These are phyloP conservation scores for Sporothrix pallida DNA, from an alignment of 2,329 filamentous ascomycete genomes.

Conservation along the genomic window DNA sequence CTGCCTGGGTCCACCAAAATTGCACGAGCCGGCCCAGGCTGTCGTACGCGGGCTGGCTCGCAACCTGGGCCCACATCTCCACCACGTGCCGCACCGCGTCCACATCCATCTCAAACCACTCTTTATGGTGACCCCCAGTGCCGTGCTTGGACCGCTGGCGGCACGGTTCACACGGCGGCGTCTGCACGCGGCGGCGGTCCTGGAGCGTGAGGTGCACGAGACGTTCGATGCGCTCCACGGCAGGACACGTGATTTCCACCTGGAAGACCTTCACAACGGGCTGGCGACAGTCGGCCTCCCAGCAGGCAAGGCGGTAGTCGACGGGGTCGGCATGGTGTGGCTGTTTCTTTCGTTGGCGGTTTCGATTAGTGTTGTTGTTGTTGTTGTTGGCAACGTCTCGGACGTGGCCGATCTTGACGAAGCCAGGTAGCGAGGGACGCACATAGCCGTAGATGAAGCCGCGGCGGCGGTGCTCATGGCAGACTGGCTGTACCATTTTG, in stretches of 20 bases:
- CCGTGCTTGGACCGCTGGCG: conserved; percentile 6
- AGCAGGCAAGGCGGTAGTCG: conserved; percentile 6
- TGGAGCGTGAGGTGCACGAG: conserved; percentile 13
- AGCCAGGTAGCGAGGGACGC: background rate
- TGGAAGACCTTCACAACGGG: conserved; percentile 15
- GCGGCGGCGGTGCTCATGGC: conserved; percentile 1
- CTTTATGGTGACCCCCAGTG: background rate
- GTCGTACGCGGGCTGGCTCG: conserved; percentile 14
- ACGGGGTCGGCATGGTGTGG: background rate
- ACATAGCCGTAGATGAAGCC: conserved; percentile 19
- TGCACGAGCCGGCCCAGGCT: conserved; percentile 4
- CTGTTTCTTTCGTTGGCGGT: background rate
- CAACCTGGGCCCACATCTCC: conserved; percentile 13
- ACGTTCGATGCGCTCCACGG: conserved; percentile 4
- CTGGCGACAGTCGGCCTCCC: background rate
- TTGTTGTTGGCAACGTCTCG: background rate
- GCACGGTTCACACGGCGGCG: conserved; percentile 10
- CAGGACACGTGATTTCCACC: conserved; percentile 9
- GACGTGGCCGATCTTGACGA: conserved; percentile 12
- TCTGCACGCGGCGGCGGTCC: conserved; percentile 8
- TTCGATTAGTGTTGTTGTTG: background rate
- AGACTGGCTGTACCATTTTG: background rate
- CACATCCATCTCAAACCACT: conserved; percentile 19
- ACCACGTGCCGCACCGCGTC: conserved; percentile 8
- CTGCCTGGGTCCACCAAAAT: conserved; percentile 4